Evolutionary conservation across 179 eudicot species (phyloP).

Genomic region (Corrigiola litoralis): DNA sequence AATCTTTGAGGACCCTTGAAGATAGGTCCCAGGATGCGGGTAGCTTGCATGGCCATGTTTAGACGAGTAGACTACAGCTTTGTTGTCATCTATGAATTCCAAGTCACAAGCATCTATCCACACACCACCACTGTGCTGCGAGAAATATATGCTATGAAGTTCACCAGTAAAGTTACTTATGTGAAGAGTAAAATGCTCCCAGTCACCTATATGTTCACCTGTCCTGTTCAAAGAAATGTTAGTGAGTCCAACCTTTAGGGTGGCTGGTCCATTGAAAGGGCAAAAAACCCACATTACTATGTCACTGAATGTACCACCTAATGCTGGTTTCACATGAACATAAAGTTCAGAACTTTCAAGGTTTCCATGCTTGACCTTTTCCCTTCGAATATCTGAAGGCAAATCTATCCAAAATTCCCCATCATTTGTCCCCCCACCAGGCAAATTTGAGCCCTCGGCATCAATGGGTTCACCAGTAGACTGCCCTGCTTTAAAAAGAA

Average conservation of each 20-base stretch:
- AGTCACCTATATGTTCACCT: slow-evolving; percentile 80
- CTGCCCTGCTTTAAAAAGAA: slow-evolving; percentile 38
- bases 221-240: slow-evolving; percentile 43
- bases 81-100: slow-evolving; percentile 72
- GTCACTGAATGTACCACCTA: slow-evolving; percentile 86
- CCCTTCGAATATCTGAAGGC: slow-evolving; percentile 47
- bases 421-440: slow-evolving; percentile 65
- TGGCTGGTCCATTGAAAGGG: slow-evolving; percentile 88
- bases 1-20: slow-evolving; percentile 70
- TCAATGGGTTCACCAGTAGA: slow-evolving; percentile 49
- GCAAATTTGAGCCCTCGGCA: slow-evolving; percentile 61
- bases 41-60: slow-evolving; percentile 81
- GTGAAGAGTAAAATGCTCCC: slow-evolving; percentile 88
- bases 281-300: slow-evolving; percentile 86
- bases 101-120: slow-evolving; percentile 70
- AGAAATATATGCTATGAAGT: slow-evolving; percentile 66
- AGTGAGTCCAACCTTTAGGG: slow-evolving; percentile 57
- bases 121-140: slow-evolving; percentile 86
- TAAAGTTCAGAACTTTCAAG: slow-evolving; percentile 64
- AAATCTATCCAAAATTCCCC: slow-evolving; percentile 76
- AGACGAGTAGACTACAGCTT: slow-evolving; percentile 60
- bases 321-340: slow-evolving; percentile 82
- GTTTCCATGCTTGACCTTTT: slow-evolving; percentile 52
- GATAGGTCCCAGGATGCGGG: slow-evolving; percentile 58
- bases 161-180: slow-evolving; percentile 78